phyloP scores from a whole-genome alignment of 73 alveolate species.

The Breviolum minutum region DNA sequence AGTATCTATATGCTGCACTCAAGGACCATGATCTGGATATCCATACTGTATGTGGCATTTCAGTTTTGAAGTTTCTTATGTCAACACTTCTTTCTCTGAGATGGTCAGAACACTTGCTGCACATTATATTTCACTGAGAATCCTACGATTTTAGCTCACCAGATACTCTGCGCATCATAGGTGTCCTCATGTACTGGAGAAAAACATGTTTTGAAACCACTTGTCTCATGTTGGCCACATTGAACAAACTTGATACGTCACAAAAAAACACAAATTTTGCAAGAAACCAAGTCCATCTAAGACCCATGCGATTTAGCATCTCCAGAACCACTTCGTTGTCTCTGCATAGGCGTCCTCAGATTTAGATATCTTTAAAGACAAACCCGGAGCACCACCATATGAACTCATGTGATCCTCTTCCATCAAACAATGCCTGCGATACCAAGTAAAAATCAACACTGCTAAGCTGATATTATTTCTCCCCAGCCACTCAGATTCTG shows the following conservation, averaged over 20 bases:
- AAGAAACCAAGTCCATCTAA: not conserved
- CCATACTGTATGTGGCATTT: too few species aligned
- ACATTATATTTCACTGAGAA: not conserved
- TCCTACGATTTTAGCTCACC: not conserved
- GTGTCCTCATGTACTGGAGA: not conserved
- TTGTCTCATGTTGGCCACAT: not conserved
- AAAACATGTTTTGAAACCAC: not conserved
- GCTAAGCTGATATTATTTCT: not conserved
- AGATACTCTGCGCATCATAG: conserved; percentile 21
- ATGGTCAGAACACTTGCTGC: too few species aligned
- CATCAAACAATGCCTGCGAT: not conserved
- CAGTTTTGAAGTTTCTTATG: too few species aligned
- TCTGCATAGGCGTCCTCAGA: conserved; percentile 27
- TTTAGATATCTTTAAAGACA: too few species aligned
- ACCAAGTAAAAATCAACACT: not conserved
- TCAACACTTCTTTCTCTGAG: too few species aligned
- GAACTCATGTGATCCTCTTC: not conserved
- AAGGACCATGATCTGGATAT: too few species aligned
- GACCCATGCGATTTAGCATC: not conserved
- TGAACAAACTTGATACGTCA: not conserved
- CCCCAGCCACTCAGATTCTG: not conserved
- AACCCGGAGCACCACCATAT: not conserved
- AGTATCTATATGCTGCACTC: too few species aligned
- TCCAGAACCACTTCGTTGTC: conserved; percentile 54
- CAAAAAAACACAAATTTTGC: not conserved